Evolutionary conservation across 2,329 filamentous ascomycete species (phyloP).

Genomic region (Thielaviopsis cerberus): DNA sequence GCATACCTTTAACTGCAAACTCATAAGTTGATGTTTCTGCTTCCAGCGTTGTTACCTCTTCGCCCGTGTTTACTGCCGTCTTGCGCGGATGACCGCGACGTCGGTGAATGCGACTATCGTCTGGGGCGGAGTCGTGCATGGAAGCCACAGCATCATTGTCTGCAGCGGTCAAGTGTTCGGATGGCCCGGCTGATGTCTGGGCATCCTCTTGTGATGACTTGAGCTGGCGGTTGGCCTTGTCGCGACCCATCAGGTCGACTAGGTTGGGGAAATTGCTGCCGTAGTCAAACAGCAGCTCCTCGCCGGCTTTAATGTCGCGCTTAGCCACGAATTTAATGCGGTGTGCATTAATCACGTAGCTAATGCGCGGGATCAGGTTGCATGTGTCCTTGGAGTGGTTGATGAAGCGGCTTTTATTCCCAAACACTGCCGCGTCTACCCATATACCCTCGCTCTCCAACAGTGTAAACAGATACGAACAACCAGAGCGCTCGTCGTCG

Average conservation of each 20-base stretch:
- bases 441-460: constrained; percentile 42
- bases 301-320: constrained; percentile 47
- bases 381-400: constrained; percentile 50
- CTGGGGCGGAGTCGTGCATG: too few relatives aligned
- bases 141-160: too few relatives aligned
- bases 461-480: constrained; percentile 46
- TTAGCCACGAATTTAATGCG: constrained; percentile 57
- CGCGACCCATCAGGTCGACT: constrained; percentile 16
- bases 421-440: constrained; percentile 59
- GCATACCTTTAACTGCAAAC: too few relatives aligned
- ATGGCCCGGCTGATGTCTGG: too few relatives aligned
- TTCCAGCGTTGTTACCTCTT: too few relatives aligned
- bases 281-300: constrained; percentile 71
- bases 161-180: too few relatives aligned
- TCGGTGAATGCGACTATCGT: too few relatives aligned
- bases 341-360: constrained; percentile 57
- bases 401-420: constrained; percentile 68
- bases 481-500: constrained; percentile 34
- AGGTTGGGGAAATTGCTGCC: constrained; percentile 49
- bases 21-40: too few relatives aligned
- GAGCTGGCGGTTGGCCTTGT: constrained; percentile 5
- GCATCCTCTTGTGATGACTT: background rate
- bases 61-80: too few relatives aligned
- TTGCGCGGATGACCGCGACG: too few relatives aligned
- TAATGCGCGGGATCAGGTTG: constrained; percentile 44